Evolutionary conservation across 1,139 yeast genomes (phyloP).

Genomic region (Nadsonia starkeyi-henricii): DNA sequence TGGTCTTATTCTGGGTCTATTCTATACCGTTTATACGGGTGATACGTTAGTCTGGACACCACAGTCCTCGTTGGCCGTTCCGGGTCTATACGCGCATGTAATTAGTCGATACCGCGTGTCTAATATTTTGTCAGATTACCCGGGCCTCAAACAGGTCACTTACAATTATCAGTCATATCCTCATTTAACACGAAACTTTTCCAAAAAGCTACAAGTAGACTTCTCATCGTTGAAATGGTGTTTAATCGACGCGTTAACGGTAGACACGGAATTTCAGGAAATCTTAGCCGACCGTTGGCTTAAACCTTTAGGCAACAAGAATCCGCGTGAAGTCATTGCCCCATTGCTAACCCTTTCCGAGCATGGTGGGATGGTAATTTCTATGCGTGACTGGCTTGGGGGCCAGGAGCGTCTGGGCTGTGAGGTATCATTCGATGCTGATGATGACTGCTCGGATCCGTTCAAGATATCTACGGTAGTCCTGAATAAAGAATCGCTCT

Average conservation of each 20-base stretch:
- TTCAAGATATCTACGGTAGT: conserved; percentile 50
- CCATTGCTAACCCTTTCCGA: conserved; percentile 85
- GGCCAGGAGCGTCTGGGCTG: conserved; percentile 47
- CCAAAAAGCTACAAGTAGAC: conserved; percentile 67
- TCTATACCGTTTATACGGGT: conserved; percentile 77
- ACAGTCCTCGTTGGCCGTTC: conserved; percentile 55
- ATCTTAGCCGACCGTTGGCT: conserved; percentile 85
- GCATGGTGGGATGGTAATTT: conserved; percentile 91
- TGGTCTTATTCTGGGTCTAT: conserved; percentile 69
- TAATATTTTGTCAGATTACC: conserved; percentile 67
- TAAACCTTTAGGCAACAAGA: conserved; percentile 74
- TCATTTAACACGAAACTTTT: conserved; percentile 62
- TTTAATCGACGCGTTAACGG: conserved; percentile 76
- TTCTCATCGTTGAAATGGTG: conserved; percentile 79
- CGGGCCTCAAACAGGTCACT: conserved; percentile 84
- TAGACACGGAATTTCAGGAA: conserved; percentile 88
- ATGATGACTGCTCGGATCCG: conserved; percentile 29
- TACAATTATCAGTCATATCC: conserved; percentile 91
- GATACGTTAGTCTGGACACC: conserved; percentile 74
- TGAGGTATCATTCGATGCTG: conserved; percentile 14
- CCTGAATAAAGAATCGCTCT: conserved; percentile 67
- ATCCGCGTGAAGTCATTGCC: conserved; percentile 65
- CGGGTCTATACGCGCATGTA: conserved; percentile 78
- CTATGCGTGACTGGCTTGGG: conserved; percentile 75
- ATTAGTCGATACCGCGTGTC: conserved; percentile 61